Conservation (phyloP, 495 filamentous ascomycete genomes). For the Letharia columbiana region DNA sequence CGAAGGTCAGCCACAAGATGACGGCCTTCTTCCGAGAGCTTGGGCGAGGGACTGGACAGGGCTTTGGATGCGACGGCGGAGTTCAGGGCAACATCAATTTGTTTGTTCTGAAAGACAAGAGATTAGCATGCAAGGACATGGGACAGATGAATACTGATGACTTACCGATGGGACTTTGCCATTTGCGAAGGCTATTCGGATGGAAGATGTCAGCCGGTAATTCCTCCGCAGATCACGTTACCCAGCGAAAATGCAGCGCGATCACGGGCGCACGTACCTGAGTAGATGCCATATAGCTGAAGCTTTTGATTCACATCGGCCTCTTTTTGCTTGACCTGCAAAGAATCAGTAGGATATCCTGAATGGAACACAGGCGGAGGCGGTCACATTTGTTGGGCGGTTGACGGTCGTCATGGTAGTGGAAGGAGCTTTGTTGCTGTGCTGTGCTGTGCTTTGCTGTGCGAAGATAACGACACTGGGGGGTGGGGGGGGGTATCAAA, state of each 20-base stretch:
- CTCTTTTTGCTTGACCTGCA: conserved; percentile 45
- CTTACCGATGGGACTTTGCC: conserved; percentile 89
- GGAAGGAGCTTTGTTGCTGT: background rate
- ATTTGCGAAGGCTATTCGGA: conserved; percentile 62
- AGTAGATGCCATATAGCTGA: conserved; percentile 86
- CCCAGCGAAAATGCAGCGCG: background rate
- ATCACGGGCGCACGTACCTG: conserved; percentile 39
- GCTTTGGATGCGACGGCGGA: conserved; percentile 61
- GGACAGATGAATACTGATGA: conserved; percentile 13
- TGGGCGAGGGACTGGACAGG: conserved; percentile 60
- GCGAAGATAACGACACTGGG: conserved; percentile 5
- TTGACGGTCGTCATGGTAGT: conserved; percentile 15
- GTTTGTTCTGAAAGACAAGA: conserved; percentile 56
- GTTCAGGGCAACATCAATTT: conserved; percentile 92
- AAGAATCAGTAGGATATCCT: background rate
- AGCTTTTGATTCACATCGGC: conserved; percentile 85
- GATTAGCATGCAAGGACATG: background rate
- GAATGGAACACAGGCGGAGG: background rate
- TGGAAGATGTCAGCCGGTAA: conserved; percentile 2
- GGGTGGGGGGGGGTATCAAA: conserved; percentile 13
- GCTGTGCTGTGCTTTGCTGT: background rate
- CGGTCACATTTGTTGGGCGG: conserved; percentile 18
- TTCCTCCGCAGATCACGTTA: background rate
- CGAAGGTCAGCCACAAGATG: conserved; percentile 66
- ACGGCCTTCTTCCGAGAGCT: conserved; percentile 75